Evolutionary conservation across 106 monocot genomes (phyloP), one percentile per base, ranked within the genome.

Genomic region (Acanthochlamys bracteata): DNA sequence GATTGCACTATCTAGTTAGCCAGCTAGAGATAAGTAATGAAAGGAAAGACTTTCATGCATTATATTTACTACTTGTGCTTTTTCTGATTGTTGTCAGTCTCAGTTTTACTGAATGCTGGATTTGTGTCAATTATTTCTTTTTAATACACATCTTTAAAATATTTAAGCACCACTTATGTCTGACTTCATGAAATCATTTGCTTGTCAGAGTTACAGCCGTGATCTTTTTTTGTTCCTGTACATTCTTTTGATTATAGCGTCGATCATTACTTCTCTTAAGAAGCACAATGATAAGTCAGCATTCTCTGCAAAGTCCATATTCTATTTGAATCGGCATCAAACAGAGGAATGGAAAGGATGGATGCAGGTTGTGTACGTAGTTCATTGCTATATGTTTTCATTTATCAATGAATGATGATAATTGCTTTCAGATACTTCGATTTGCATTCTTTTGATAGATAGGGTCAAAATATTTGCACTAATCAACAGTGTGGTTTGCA

Each of bases 331-430:
- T 64, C 71, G 80, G 42, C 75, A 80, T 68, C 80, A 80, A 65
- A 80, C 80, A 20, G 80, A 80, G 53, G 80, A 80, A 69, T 80
- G 80, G 80, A 80, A 69, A 54, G 80, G 75, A 57, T 75, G 75
- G 80, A 76, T 80, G 80, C 80, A 80, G 80, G 79, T 79, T 55
- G 20, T 47, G 61, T 15, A 20, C 33, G 22, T 59, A 16, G 23
- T 15, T 10, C 43, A 43, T 7, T 43, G 43, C 43, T 8, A 43
- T 49, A 17, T 49, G 33, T 33, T 33, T 33, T 33, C 6, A 6
- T 33, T n/a, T 33, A 33, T 33, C 33, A 33, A 33, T 33, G 33
- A 33, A 33, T 33, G 1, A 33, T 33, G 33, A 33, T 33, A 6
- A 33, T 3, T 33, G 6, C 33, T 33, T 33, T 33, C 33, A 33